Evolutionary conservation across 768 basidiomycete species (phyloP).

Genomic region (Suillus clintonianus): DNA sequence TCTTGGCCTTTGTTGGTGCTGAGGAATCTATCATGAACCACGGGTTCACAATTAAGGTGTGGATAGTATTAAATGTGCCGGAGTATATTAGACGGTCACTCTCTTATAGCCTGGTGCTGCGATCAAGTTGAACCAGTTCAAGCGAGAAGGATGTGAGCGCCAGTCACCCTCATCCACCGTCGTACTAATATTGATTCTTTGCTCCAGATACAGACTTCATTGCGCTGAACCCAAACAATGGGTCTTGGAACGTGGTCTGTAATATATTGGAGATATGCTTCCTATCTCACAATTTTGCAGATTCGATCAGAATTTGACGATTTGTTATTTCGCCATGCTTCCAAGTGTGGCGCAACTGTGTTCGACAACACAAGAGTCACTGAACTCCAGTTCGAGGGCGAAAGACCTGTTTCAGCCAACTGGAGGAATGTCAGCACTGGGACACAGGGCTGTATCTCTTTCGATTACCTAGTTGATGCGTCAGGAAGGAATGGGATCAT

Average conservation of each 20-base stretch:
- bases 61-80: not conserved
- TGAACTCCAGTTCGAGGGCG: constrained; percentile 26
- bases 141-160: constrained; percentile 61
- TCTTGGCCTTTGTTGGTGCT: constrained; percentile 58
- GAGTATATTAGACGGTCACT: not conserved
- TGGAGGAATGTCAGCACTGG: constrained; percentile 25
- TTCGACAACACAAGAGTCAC: constrained; percentile 58
- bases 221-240: constrained; percentile 53
- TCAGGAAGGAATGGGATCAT: constrained; percentile 38
- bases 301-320: constrained; percentile 64
- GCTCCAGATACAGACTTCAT: constrained; percentile 59
- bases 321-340: constrained; percentile 56
- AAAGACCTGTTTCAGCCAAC: constrained; percentile 25
- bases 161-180: not conserved
- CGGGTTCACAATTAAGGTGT: constrained; percentile 53
- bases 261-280: not conserved
- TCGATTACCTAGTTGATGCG: constrained; percentile 39
- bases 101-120: constrained; percentile 55
- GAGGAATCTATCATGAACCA: constrained; percentile 50
- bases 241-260: constrained; percentile 63
- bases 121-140: constrained; percentile 66
- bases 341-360: constrained; percentile 51
- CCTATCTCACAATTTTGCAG: constrained; percentile 25
- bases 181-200: not conserved
- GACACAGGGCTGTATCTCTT: constrained; percentile 25